A percentile compares a stretch with the other conserved stretches of the same genome.
Evolutionary conservation across 352 stramenopile species (phyloP).

Genomic region (Pythium guiyangense): DNA sequence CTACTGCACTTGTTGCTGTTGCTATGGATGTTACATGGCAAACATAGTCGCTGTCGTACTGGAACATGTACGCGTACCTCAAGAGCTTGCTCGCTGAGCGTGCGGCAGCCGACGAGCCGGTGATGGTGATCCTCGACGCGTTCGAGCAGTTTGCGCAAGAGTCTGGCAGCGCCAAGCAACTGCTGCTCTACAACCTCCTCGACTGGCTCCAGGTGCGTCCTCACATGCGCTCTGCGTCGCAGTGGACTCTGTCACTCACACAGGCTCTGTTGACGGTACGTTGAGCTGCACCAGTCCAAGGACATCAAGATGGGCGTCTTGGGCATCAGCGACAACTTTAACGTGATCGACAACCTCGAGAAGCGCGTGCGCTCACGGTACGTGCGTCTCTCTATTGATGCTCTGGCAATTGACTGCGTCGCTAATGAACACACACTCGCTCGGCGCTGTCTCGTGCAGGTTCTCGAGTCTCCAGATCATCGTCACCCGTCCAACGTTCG

Average conservation of each 20-base stretch:
- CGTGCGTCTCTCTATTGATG: neutral
- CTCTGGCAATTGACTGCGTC: neutral
- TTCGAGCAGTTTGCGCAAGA: conserved; percentile 75
- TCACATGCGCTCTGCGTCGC: neutral
- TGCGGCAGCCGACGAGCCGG: conserved; percentile 38
- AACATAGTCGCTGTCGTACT: conserved; percentile 54
- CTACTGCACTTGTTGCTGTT: conserved; percentile 6
- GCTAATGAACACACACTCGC: neutral
- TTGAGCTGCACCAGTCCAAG: conserved; percentile 31
- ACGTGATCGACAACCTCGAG: conserved; percentile 77
- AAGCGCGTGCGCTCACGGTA: conserved; percentile 77
- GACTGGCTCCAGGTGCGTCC: conserved; percentile 74
- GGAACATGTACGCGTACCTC: conserved; percentile 84
- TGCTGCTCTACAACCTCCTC: conserved; percentile 82
- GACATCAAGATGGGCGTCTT: conserved; percentile 80
- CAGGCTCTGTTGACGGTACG: neutral
- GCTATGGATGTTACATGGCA: too few relatives aligned
- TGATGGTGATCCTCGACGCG: conserved; percentile 69
- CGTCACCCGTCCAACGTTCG: conserved; percentile 51
- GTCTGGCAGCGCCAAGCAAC: conserved; percentile 59
- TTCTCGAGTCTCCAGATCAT: conserved; percentile 85
- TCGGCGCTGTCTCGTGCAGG: conserved; percentile 14
- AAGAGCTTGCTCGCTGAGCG: conserved; percentile 56
- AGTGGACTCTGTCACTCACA: neutral
- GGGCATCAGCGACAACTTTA: conserved; percentile 77